Base-by-base conservation (phyloP, 495 filamentous ascomycete species). In the Aspergillus ellipticus region DNA sequence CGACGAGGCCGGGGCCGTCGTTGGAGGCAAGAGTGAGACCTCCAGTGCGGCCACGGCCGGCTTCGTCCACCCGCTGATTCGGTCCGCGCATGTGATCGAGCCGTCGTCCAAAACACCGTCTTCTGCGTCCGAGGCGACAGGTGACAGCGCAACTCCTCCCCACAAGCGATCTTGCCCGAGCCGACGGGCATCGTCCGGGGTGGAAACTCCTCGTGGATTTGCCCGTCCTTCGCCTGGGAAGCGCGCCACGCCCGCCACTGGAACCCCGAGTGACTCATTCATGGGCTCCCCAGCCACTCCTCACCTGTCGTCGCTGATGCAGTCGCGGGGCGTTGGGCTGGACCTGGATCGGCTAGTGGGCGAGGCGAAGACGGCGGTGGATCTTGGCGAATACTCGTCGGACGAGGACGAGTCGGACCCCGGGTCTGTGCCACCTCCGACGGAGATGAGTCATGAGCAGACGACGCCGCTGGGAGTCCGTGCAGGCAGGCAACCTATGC, bases 251-350 rank as follows among this genome's bases (percentile, higher is more conserved):
- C 26, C 54, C n/a, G 15, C 53, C 1, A 64, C 64, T 39, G 35
- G 35, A 5, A n/a, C 8, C 13, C n/a, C 11, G 13, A n/a, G 35
- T 28, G 61, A 65, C 1, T 55, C 65, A 0, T 74, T 73, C 58
- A 57, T 63, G 21, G 79, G 80, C 17, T 89, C 89, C 11, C 73
- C 84, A 13, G 81, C 82, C n/a, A 85, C 85, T 3, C 91, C 92
- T 6, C 82, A 90, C 67, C 78, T 96, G 11, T 92, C 89, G 29
- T 80, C 81, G 10, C 67, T 90, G 51, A 80, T 92, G 73, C 76
- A 82, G 49, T 82, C 78, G 54, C 80, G 77, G 59, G 89, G 86
- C 29, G 79, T 86, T 53, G 73, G 71, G 51, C 78, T 84, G 50
- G 81, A 93, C 57, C 70, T 94, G 50, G 67, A 72, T 51, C 78